Evolutionary conservation across 345 rosid genomes (phyloP), one percentile per base, ranked within the genome.

Genomic region (Murraya koenigii): DNA sequence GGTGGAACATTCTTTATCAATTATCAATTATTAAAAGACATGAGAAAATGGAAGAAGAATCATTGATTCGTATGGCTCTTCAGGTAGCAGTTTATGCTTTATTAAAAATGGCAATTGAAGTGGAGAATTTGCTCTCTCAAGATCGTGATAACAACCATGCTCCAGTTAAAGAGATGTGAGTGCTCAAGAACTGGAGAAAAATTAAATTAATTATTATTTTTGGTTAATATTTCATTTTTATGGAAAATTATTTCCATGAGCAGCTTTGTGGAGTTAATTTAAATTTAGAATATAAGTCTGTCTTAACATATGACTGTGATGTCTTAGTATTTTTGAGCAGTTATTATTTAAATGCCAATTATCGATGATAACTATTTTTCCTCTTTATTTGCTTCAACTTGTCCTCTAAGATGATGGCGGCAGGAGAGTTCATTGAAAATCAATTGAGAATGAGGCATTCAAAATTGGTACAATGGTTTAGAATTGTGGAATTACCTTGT

Each of bases 31-130:
- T 23, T 75, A 54, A 64, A 77, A 62, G 72, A 80, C 78, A 75
- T 75, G 60, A 56, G 77, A 76, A 75, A 61, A 54, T 33, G 74
- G 78, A 74, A 80, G 59, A 56, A 84, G 69, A 80, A 68, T 56
- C 76, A 60, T 81, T 82, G 58, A 82, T 77, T 81, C 30, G 66
- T 75, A 63, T 81, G 70, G 67, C 79, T 78, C 58, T 82, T 75
- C 90, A 91, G 93, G 95, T 91, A 49, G 95, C 92, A 25, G 86
- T 85, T 69, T 88, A 78, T 82, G 87, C 89, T 68, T 82, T 89
- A 85, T 59, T 89, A 82, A 87, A 79, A 79, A 89, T 88, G 23
- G 89, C 84, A 64, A 84, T 88, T 52, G 93, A 88, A 78, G 88
- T 89, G 77, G 95, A 91, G 87, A 76, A 72, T 41, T 87, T 89